A percentile compares a stretch with the other conserved stretches of the same genome.
These are phyloP conservation scores for Coemansia sp. DNA, from an alignment of 192 early-diverging fungal genomes.

Conservation along the genomic window DNA sequence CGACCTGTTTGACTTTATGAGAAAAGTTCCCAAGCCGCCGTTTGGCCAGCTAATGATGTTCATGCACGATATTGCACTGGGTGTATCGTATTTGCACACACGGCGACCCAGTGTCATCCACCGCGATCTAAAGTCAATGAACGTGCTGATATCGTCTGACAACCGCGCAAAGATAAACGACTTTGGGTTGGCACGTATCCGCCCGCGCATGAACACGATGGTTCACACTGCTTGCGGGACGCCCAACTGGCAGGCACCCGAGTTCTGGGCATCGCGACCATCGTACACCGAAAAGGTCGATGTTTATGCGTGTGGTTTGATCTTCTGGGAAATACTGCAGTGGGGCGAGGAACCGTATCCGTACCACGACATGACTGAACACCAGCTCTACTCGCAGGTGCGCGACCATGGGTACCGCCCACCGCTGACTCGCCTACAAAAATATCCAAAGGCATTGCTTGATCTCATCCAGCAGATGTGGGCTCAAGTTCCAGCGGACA, in stretches of 20 bases:
- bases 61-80: slow-evolving; percentile 78
- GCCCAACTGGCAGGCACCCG: slow-evolving; percentile 80
- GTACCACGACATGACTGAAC: slow-evolving; percentile 66
- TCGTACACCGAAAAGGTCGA: slow-evolving; percentile 75
- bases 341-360: slow-evolving; percentile 73
- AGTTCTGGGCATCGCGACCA: slow-evolving; percentile 70
- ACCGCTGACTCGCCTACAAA: slow-evolving; percentile 56
- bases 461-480: slow-evolving; percentile 72
- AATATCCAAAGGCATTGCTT: slow-evolving; percentile 62
- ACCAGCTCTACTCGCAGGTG: slow-evolving; percentile 62
- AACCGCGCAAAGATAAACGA: slow-evolving; percentile 77
- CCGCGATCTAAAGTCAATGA: slow-evolving; percentile 77
- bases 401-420: slow-evolving; percentile 64
- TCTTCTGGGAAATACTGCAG: slow-evolving; percentile 78
- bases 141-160: slow-evolving; percentile 61
- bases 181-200: slow-evolving; percentile 77
- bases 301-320: slow-evolving; percentile 70
- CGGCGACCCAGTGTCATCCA: slow-evolving; percentile 74
- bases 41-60: slow-evolving; percentile 70
- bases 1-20: slow-evolving; percentile 74
- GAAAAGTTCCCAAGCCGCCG: slow-evolving; percentile 59
- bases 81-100: slow-evolving; percentile 69
- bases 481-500: slow-evolving; percentile 59
- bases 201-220: slow-evolving; percentile 64
- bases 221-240: slow-evolving; percentile 78